These are phyloP conservation scores for Lentinula detonsa DNA, from an alignment of 768 basidiomycete species.

Conservation along the genomic window DNA sequence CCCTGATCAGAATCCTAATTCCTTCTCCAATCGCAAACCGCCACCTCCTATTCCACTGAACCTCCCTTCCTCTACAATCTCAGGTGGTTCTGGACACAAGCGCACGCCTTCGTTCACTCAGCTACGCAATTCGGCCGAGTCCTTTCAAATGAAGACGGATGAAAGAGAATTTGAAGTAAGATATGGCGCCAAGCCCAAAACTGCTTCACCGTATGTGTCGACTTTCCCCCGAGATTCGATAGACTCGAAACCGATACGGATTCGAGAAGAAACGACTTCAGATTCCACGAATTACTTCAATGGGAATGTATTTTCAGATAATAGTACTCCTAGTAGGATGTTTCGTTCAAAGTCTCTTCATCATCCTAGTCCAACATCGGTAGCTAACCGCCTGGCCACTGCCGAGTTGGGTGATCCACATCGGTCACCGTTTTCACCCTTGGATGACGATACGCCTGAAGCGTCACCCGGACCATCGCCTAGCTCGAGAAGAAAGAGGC, in stretches of 20 bases:
- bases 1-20: constrained; percentile 8
- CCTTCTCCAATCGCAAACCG: constrained; percentile 8
- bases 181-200: constrained; percentile 11
- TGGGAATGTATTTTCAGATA: background rate
- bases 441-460: background rate
- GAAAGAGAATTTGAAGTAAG: constrained; percentile 3
- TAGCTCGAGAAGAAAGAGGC: constrained; percentile 44
- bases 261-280: background rate
- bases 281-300: background rate
- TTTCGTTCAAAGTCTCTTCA: constrained; percentile 53
- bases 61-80: constrained; percentile 2
- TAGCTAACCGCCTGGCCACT: constrained; percentile 19
- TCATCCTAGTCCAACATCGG: constrained; percentile 31
- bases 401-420: background rate
- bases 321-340: constrained; percentile 28
- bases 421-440: constrained; percentile 1
- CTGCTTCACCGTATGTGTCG: constrained; percentile 11
- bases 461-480: constrained; percentile 18
- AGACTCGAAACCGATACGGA: background rate
- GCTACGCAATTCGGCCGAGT: background rate
- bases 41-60: constrained; percentile 5
- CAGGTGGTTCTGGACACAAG: background rate
- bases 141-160: background rate
- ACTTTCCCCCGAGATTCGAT: constrained; percentile 9
- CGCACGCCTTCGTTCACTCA: constrained; percentile 5